Percentiles rank a stretch among this genome's conserved stretches.
phyloP scores from a whole-genome alignment of 306 rosid species.

The Castanea crenata region DNA sequence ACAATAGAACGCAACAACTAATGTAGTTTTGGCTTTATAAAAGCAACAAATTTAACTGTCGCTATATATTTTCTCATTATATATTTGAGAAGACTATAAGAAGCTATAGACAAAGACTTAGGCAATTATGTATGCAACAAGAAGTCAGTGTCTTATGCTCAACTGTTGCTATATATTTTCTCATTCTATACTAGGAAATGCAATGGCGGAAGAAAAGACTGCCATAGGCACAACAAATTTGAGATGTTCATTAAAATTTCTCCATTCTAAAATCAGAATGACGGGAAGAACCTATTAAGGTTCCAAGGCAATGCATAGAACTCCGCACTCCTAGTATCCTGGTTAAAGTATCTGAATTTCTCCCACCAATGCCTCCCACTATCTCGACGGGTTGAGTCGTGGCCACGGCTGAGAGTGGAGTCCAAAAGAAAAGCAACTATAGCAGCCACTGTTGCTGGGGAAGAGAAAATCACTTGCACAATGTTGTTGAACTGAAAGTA shows the following conservation, averaged over 20 bases:
- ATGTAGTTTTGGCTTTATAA: no score
- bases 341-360: constrained; percentile 48
- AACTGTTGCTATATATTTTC: neutral
- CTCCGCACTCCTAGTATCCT: constrained; percentile 62
- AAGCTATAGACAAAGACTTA: neutral
- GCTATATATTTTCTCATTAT: no score
- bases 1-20: no score
- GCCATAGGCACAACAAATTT: neutral
- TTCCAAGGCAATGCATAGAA: constrained; percentile 68
- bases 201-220: neutral
- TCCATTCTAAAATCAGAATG: constrained; percentile 35
- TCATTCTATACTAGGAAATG: neutral
- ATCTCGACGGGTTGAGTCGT: constrained; percentile 55
- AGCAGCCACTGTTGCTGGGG: constrained; percentile 73
- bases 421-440: constrained; percentile 65
- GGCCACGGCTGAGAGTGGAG: constrained; percentile 34
- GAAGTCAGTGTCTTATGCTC: neutral
- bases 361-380: constrained; percentile 94
- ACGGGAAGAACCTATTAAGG: constrained; percentile 72
- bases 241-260: neutral
- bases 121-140: neutral
- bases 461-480: constrained; percentile 71
- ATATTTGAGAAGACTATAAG: neutral
- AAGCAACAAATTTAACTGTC: no score
- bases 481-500: constrained; percentile 65